phyloP scores from a whole-genome alignment of 2,329 filamentous ascomycete genomes.

The Penicillium expansum region DNA sequence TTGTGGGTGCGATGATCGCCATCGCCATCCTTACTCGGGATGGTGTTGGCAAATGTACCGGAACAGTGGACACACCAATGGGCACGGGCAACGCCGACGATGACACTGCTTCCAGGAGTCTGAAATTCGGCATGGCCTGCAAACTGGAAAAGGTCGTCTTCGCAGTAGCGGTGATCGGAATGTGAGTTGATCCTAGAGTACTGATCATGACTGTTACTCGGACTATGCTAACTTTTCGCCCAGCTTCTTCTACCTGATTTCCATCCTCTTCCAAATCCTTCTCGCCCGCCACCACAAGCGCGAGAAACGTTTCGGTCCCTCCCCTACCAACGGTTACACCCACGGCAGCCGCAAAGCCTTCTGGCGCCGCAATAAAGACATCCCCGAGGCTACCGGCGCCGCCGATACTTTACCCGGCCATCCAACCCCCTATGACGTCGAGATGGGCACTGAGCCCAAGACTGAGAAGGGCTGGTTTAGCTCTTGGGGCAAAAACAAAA shows the following conservation, averaged over 20 bases:
- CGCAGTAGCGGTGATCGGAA: conserved; percentile 72
- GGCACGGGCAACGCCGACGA: conserved; percentile 59
- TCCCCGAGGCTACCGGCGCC: conserved; percentile 33
- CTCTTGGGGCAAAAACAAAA: conserved; percentile 25
- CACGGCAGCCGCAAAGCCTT: conserved; percentile 50
- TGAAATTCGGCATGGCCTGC: conserved; percentile 62
- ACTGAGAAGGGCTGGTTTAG: conserved; percentile 24
- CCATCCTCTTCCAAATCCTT: conserved; percentile 65
- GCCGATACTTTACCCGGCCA: conserved; percentile 41
- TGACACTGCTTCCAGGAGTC: conserved; percentile 46
- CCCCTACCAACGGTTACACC: conserved; percentile 67
- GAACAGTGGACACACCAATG: conserved; percentile 64
- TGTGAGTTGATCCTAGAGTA: conserved; percentile 51
- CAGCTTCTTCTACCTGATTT: conserved; percentile 72
- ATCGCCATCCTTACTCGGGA: conserved; percentile 71
- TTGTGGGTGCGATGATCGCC: conserved; percentile 75
- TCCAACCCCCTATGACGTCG: conserved; percentile 41
- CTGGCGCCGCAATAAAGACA: conserved; percentile 45
- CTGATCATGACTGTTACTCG: neutral
- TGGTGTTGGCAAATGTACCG: conserved; percentile 65
- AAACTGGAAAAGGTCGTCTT: conserved; percentile 73
- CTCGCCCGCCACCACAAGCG: conserved; percentile 70
- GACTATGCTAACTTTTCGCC: neutral
- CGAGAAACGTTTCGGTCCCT: conserved; percentile 69
- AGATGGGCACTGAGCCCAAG: conserved; percentile 22